Evolutionary conservation across 2,329 filamentous ascomycete species (phyloP), one percentile per base, ranked within the genome.

Genomic region (Ceratocystis cubensis): DNA sequence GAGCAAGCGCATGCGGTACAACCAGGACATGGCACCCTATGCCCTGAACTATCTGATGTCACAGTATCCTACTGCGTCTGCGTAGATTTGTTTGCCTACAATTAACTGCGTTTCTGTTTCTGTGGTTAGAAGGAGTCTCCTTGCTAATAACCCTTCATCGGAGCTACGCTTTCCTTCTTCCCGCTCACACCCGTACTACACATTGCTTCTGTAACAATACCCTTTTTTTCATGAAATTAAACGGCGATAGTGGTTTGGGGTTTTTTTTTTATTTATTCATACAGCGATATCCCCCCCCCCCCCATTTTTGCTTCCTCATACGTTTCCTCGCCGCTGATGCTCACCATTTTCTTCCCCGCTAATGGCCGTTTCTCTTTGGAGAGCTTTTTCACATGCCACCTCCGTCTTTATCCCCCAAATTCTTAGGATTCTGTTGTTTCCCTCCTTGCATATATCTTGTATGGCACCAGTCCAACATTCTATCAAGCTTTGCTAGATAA

Each of bases 1-100:
- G 8, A 63, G 25, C n/a, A 63, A 63, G 41, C 61, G 61, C 22
- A 22, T 46, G 7, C 61, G 61, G 22, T 63, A 63, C 20, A 30
- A 13, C 41, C 61, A n/a, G 37, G 45, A 28, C 37, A 37, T 45
- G 10, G 2, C 53, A 28, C 53, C 53, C 5, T 57, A 28, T 57
- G 25, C 53, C 25, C 53, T 57, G 20, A 63, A 63, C 61, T 63
- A 63, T 22, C 46, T 46, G 13, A 28, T 63, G 20, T 17, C 61
- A 10, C 53, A 28, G 22, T 57, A 57, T 57, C 53, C 53, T 17
- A 57, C 53, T 15, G 53, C 53, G 10, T 57, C 53, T 57, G 53
- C 25, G 17, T 57, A 57, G 53, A 57, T 22, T n/a, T n/a, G n/a
- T 8, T 50, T 22, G 10, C 17, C n/a, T 13, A 17, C 13, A 41